Evolutionary conservation across 371 early-diverging fungal genomes (phyloP), one percentile per base, ranked within the genome.

Genomic region (Lichtheimia ornata): DNA sequence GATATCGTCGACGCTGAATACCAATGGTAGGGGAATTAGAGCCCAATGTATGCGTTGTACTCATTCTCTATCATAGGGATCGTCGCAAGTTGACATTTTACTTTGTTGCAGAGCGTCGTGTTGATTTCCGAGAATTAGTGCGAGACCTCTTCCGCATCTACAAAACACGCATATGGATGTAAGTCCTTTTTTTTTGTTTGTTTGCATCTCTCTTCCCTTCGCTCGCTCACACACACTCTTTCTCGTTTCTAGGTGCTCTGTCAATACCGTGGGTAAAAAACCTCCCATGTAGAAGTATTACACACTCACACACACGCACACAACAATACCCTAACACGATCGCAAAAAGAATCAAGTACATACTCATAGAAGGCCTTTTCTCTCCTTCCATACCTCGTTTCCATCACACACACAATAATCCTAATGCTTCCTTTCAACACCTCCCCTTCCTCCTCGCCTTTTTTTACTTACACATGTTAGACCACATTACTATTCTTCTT

Each of bases 141-240:
- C 91, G 97, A 35, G 99, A 99, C 55, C 81, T 99, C 47, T 99
- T 99, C 84, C 97, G 97, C 71, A 90, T 95, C 30, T 99, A 97
- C 84, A 99, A 99, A 81, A 98, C 97, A 11, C 92, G 99, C 58
- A 99, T 99, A 59, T 99, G 99, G 99, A 96, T 98, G 97, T 88
- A 53, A 53, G 61, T 53, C 5, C 2, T 2, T 2, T 52, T 14
- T 52, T 14, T 14, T 18, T 27, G 7, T 20, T 40, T 22, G 11
- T 13, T 24, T 14, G 55, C 6, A 35, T 2, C 1, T 41, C 15
- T 2, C 1, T 41, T 5, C 22, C 22, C 22, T 18, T 47, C n/a
- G 14, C n/a, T 47, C 6, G 5, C 6, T 47, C 47, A 18, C 47
- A 18, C 47, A 47, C 47, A n/a, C 17, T 5, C 22, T 50, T 3